Evolutionary conservation across 345 rosid genomes (phyloP).

Genomic region (Arabis alpina): DNA sequence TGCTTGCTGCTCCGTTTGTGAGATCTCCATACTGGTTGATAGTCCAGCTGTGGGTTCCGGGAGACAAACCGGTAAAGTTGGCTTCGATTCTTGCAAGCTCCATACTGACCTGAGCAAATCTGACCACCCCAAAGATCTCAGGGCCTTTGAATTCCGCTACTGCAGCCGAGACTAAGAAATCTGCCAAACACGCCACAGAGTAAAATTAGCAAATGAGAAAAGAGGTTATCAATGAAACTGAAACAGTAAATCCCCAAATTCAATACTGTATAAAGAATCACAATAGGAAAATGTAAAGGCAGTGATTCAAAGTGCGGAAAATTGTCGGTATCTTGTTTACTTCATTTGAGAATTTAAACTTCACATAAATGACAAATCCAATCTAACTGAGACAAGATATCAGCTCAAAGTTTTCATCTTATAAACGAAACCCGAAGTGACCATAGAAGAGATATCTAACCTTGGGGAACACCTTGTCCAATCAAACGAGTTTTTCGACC

Average conservation of each 20-base stretch:
- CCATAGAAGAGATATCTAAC: slow-evolving; percentile 48
- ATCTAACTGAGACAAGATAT: slow-evolving; percentile 9
- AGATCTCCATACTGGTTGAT: slow-evolving; percentile 95
- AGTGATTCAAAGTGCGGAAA: background rate
- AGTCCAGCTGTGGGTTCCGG: slow-evolving; percentile 85
- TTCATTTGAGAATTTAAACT: background rate
- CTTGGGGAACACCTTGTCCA: slow-evolving; percentile 96
- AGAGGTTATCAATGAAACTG: background rate
- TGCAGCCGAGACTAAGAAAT: slow-evolving; percentile 86
- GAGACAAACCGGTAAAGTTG: slow-evolving; percentile 76
- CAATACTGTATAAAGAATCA: background rate
- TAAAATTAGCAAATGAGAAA: slow-evolving; percentile 11
- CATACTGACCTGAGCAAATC: slow-evolving; percentile 89
- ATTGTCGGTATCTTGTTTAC: background rate
- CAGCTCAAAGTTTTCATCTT: background rate
- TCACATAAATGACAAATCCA: background rate
- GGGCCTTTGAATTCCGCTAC: slow-evolving; percentile 97
- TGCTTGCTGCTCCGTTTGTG: slow-evolving; percentile 86
- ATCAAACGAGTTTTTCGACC: slow-evolving; percentile 85
- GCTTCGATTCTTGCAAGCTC: slow-evolving; percentile 91
- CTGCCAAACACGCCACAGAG: slow-evolving; percentile 49
- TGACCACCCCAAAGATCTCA: slow-evolving; percentile 79
- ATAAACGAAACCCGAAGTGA: background rate
- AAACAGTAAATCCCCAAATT: background rate
- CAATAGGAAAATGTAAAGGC: background rate